Evolutionary conservation across 2,329 filamentous ascomycete genomes (phyloP), one percentile per base, ranked within the genome.

Genomic region (Trichoderma koningii): DNA sequence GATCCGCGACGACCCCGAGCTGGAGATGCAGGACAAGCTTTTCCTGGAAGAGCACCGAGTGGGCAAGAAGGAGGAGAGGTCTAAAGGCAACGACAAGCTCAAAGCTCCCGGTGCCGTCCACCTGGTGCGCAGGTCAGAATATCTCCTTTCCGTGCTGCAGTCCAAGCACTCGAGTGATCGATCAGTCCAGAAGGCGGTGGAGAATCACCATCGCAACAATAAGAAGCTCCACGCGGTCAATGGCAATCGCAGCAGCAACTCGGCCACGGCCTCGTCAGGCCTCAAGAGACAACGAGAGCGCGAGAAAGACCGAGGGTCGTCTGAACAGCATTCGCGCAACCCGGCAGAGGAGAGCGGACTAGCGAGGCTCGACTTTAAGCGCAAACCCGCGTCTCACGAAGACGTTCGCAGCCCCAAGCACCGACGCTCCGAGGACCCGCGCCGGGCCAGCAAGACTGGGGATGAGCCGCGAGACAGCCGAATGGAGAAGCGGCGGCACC

Each of bases 1-100:
- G 70, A 98, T 99, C 71, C 89, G 95, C 7, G 95, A 99, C 71
- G 95, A 99, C 73, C 80, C 86, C 1, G 93, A 97, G 38, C 85
- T 99, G 23, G 90, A 88, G 9, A 88, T 99, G 80, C 80, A 82
- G 1, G 93, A 97, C 71, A 98, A 97, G 73, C 91, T 98, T 75
- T 99, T 96, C 79, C 80, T 99, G 1, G 95, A 99, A 75, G 96
- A 99, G 76, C 93, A 98, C 76, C 90, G 94, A n/a, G 94, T 98
- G 19, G 95, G 96, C 76, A 95, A 96, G 79, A 98, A 98, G 76
- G 93, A 95, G 72, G 93, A 97, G 76, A 89, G 95, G 42, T 90
- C 83, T 72, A 92, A 92, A 72, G 86, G 81, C 17, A 89, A 92
- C 19, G 90, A 89, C 64, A 88, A 89, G 67, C 91, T 91, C 42